Percentiles rank a stretch among this genome's conserved stretches.
Conservation (phyloP, 2,329 filamentous ascomycete genomes). For the Ophiobolus disseminans region DNA sequence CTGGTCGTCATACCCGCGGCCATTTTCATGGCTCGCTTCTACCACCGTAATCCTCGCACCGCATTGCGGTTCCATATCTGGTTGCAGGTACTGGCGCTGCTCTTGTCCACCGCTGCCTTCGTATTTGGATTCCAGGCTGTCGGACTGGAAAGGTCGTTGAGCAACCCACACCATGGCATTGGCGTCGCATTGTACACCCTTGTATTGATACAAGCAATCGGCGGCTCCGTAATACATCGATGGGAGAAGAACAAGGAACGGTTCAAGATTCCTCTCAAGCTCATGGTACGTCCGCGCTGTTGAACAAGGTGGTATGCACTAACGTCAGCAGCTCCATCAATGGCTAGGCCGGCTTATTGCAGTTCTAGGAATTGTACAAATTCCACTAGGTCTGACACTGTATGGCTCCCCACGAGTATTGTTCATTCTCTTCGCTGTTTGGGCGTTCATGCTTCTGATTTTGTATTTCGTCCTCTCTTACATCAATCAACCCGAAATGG, state of each 20-base stretch:
- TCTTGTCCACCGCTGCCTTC: conserved; percentile 74
- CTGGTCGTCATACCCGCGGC: conserved; percentile 75
- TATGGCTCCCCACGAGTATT: conserved; percentile 87
- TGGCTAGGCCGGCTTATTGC: conserved; percentile 83
- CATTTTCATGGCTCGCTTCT: conserved; percentile 77
- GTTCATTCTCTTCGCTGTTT: conserved; percentile 86
- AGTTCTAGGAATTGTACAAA: conserved; percentile 82
- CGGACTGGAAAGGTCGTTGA: conserved; percentile 72
- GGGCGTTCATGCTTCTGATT: conserved; percentile 74
- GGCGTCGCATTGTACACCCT: conserved; percentile 79
- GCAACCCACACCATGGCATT: conserved; percentile 86
- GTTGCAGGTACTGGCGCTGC: conserved; percentile 72
- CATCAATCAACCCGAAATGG: conserved; percentile 63
- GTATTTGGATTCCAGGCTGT: conserved; percentile 81
- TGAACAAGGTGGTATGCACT: conserved; percentile 7
- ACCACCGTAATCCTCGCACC: conserved; percentile 65
- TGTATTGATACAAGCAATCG: conserved; percentile 73
- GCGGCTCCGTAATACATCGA: conserved; percentile 69
- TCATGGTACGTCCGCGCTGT: conserved; percentile 58
- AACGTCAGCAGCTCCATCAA: conserved; percentile 74
- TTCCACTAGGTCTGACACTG: conserved; percentile 86
- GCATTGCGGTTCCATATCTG: conserved; percentile 76
- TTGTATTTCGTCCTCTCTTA: conserved; percentile 83
- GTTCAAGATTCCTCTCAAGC: conserved; percentile 63
- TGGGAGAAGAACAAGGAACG: conserved; percentile 61